Percentiles rank a stretch among this genome's conserved stretches.
Evolutionary conservation across 495 filamentous ascomycete species (phyloP).

Genomic region (Gamarada debralockiae): DNA sequence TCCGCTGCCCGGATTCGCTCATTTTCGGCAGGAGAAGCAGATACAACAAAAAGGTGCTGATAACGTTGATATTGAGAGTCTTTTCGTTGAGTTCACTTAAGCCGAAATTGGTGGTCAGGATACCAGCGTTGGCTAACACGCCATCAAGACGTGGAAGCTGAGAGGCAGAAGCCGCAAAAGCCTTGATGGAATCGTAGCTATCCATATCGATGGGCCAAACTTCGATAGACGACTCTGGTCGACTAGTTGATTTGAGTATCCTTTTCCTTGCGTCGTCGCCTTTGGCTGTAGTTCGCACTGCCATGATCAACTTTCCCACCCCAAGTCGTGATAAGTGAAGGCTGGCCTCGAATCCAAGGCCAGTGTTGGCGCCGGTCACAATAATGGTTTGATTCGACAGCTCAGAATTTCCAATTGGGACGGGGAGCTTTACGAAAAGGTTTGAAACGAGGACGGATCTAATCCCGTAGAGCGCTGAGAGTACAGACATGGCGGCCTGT

Average conservation of each 20-base stretch:
- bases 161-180: slow-evolving; percentile 29
- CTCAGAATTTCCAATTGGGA: not conserved
- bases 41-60: slow-evolving; percentile 9
- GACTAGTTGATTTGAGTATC: slow-evolving; percentile 30
- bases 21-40: slow-evolving; percentile 14
- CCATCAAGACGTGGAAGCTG: slow-evolving; percentile 5
- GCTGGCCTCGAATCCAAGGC: slow-evolving; percentile 46
- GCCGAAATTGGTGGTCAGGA: not conserved
- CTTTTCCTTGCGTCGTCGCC: slow-evolving; percentile 34
- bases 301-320: slow-evolving; percentile 40
- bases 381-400: slow-evolving; percentile 35
- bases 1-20: not conserved
- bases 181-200: slow-evolving; percentile 38
- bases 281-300: slow-evolving; percentile 31
- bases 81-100: not conserved
- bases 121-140: slow-evolving; percentile 11
- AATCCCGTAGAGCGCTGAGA: not conserved
- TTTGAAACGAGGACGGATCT: not conserved
- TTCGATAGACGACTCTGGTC: slow-evolving; percentile 34
- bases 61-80: slow-evolving; percentile 8
- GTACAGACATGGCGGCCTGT: not conserved
- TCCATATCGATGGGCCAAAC: slow-evolving; percentile 50
- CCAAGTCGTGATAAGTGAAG: slow-evolving; percentile 36
- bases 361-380: too few species aligned
- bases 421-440: not conserved